Evolutionary conservation across 2,329 filamentous ascomycete genomes (phyloP), one percentile per base, ranked within the genome.

Genomic region (Fusarium udum): DNA sequence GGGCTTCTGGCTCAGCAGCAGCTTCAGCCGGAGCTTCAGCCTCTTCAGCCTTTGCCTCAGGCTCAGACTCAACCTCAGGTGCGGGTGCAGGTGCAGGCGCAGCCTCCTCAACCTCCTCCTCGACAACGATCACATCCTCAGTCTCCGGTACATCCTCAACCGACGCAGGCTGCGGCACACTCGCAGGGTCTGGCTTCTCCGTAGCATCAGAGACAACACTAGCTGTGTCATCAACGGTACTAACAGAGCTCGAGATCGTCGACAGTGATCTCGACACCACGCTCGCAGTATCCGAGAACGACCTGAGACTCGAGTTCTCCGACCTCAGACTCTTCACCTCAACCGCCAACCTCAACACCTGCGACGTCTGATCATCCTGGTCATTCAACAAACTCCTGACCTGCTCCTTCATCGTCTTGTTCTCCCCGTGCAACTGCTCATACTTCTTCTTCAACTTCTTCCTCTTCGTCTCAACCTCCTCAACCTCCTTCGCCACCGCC

Each of bases 371-470:
- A 32, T 79, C 77, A 28, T 78, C 77, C 26, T 79, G 77, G 1
- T 79, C 73, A 18, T 52, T 63, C 39, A 78, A 24, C 13, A 79
- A 24, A 1, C 71, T 71, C 16, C 59, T 52, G 5, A 79, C 64
- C 28, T 79, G 72, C n/a, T 64, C 60, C 20, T 65, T 64, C 12
- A 77, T 51, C 32, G 45, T 65, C 26, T 73, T 73, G 20, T 71
- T 77, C 24, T 78, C 71, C 1, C 52, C 63, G 9, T 59, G 61
- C 20, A 79, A 22, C 32, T 69, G 64, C 61, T 77, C 72, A 14
- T 73, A 68, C 28, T 72, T 72, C 67, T 76, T 77, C 71, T 77
- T 75, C 32, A 79, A 55, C 55, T 76, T 74, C 66, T 72, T 77
- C 24, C 71, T 63, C 71, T 78, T 75, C 7, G 46, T 32, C 53